phyloP scores from a whole-genome alignment of 805 yeast species.

The Lipomyces yamadae region DNA sequence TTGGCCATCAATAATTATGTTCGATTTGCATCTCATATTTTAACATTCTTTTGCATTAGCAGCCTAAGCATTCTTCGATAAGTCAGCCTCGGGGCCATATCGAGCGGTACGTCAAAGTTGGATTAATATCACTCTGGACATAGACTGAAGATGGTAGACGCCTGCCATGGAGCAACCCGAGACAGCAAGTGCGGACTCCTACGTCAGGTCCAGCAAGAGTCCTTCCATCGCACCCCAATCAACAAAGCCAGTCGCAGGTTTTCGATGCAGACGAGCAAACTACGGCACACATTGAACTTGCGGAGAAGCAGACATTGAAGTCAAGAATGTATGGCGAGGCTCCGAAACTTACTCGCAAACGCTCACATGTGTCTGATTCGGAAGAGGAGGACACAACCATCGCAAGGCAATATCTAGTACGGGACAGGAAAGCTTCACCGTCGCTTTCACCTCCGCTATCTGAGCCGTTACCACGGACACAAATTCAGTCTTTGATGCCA shows the following conservation, averaged over 20 bases:
- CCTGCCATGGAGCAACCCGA: background rate
- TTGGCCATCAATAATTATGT: background rate
- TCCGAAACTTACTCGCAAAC: background rate
- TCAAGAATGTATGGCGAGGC: background rate
- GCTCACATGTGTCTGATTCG: slow-evolving; percentile 1
- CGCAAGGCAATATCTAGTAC: background rate
- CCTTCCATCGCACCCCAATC: background rate
- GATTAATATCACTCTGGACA: background rate
- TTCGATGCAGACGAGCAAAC: background rate
- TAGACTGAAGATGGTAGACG: background rate
- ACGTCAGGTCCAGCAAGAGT: background rate
- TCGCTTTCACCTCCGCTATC: background rate
- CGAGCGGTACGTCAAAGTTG: background rate
- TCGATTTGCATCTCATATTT: background rate
- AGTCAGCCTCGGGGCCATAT: background rate
- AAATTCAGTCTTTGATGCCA: background rate
- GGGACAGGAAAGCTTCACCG: background rate
- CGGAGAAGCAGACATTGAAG: background rate
- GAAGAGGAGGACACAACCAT: background rate
- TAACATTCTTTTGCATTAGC: background rate
- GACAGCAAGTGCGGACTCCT: background rate
- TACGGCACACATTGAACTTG: background rate
- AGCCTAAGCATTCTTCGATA: background rate
- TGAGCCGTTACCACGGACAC: background rate
- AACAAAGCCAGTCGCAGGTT: background rate